Conservation (phyloP, 2,329 filamentous ascomycete species). For the Aureobasidium sp. region DNA sequence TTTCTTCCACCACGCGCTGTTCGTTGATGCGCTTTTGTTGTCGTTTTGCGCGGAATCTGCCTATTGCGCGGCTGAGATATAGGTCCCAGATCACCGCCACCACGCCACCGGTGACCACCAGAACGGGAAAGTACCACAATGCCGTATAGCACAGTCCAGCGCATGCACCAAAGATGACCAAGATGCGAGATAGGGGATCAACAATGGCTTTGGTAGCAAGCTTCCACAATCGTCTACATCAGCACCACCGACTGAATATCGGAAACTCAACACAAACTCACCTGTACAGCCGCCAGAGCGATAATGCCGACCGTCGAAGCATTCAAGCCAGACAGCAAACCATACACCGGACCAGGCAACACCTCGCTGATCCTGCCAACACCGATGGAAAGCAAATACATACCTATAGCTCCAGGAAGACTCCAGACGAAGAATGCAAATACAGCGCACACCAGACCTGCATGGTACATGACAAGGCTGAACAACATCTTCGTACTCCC, state of each 20-base stretch:
- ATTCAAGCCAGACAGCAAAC: constrained; percentile 62
- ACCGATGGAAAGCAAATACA: constrained; percentile 59
- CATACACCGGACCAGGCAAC: constrained; percentile 56
- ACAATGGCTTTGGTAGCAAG: constrained; percentile 59
- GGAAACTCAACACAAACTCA: background rate
- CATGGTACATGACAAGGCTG: constrained; percentile 56
- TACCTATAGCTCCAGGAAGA: constrained; percentile 60
- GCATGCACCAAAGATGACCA: constrained; percentile 54
- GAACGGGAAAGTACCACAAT: constrained; percentile 63
- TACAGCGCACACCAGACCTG: constrained; percentile 49
- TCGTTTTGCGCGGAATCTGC: background rate
- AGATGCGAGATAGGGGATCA: constrained; percentile 51
- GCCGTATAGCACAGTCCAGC: constrained; percentile 63
- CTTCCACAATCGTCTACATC: background rate
- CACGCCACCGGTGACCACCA: constrained; percentile 50
- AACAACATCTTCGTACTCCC: constrained; percentile 64
- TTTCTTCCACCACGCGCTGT: background rate
- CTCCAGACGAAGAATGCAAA: constrained; percentile 57
- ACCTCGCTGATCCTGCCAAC: constrained; percentile 50
- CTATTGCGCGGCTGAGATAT: background rate
- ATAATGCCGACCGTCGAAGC: constrained; percentile 64
- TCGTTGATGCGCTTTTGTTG: background rate
- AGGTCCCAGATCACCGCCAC: constrained; percentile 48
- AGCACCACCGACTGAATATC: no score
- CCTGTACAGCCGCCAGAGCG: constrained; percentile 55